phyloP scores from a whole-genome alignment of 129 eudicot species.

The Lactuca saligna region DNA sequence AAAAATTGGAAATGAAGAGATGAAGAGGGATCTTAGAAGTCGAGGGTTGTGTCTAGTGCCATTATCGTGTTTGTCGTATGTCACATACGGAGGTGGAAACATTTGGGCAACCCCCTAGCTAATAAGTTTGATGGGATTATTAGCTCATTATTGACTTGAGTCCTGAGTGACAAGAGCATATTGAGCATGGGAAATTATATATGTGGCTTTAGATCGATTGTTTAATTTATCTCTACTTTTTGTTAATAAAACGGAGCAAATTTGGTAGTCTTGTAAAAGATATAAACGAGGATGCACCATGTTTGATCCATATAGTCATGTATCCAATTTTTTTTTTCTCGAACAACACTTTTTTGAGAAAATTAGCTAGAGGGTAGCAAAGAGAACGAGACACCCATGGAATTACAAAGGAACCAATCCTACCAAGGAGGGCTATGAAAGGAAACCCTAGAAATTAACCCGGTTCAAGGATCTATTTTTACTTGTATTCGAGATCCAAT shows the following conservation, averaged over 20 bases:
- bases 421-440: too few relatives aligned
- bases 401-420: too few relatives aligned
- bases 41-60: conserved; percentile 93
- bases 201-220: conserved; percentile 7
- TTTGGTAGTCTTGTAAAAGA: conserved; percentile 45
- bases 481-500: too few relatives aligned
- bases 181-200: conserved; percentile 14
- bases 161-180: conserved; percentile 5
- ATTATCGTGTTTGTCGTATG: conserved; percentile 69
- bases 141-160: conserved; percentile 7
- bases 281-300: conserved; percentile 45
- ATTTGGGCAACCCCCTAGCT: conserved; percentile 58
- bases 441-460: too few relatives aligned
- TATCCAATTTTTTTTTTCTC: not conserved
- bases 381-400: too few relatives aligned
- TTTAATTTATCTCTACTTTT: conserved; percentile 6
- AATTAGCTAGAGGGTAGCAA: not conserved
- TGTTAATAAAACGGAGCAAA: conserved; percentile 50
- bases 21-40: conserved; percentile 53
- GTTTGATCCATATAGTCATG: conserved; percentile 49
- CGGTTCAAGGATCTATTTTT: too few relatives aligned
- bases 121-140: conserved; percentile 20
- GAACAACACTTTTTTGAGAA: not conserved
- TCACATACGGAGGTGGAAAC: conserved; percentile 68
- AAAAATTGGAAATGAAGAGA: conserved; percentile 48